These are phyloP conservation scores for Penicillium brevicompactum DNA, from an alignment of 2,329 filamentous ascomycete species.

Conservation along the genomic window DNA sequence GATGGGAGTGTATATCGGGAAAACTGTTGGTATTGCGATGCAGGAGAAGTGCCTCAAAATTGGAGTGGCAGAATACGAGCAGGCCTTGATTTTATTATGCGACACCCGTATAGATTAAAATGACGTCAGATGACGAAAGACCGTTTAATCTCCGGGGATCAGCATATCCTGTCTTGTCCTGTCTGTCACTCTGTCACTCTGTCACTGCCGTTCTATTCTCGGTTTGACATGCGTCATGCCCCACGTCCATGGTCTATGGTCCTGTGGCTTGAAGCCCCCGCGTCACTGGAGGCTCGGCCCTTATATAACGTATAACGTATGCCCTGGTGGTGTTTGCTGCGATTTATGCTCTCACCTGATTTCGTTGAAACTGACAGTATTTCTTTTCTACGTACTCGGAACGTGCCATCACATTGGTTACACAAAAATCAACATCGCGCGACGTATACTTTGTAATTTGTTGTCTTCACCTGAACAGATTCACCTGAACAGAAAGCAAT, in stretches of 20 bases:
- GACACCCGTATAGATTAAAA: constrained; percentile 5
- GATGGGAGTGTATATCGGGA: background rate
- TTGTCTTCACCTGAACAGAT: background rate
- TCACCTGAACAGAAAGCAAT: background rate
- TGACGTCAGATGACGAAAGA: constrained; percentile 25
- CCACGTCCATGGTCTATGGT: constrained; percentile 12
- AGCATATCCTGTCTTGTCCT: constrained; percentile 7
- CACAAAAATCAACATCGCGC: background rate
- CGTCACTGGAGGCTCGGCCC: constrained; percentile 17
- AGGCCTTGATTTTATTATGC: constrained; percentile 9
- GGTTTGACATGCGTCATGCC: constrained; percentile 24
- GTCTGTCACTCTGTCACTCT: background rate
- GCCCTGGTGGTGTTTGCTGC: background rate
- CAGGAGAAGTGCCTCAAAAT: background rate
- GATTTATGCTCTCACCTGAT: background rate
- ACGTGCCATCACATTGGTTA: background rate
- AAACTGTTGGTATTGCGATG: background rate
- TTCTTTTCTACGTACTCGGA: background rate
- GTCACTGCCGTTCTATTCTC: background rate
- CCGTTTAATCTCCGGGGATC: constrained; percentile 10
- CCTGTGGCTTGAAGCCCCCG: constrained; percentile 23
- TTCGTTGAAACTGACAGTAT: background rate
- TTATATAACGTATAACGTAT: background rate
- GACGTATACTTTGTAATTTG: background rate
- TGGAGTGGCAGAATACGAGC: background rate